Evolutionary conservation across 306 rosid species (phyloP).

Genomic region (Canavalia gladiata): DNA sequence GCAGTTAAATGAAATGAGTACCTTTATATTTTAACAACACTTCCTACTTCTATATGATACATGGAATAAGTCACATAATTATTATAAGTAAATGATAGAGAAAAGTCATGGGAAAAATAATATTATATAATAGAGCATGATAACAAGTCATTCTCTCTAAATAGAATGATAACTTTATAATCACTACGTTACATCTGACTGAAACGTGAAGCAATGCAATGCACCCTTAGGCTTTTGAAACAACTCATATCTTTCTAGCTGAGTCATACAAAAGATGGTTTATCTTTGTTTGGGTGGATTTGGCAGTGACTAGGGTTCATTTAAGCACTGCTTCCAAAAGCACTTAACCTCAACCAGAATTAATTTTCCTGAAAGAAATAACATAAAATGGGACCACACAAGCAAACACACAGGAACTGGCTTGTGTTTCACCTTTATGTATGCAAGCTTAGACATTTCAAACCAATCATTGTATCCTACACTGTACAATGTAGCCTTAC

Average conservation of each 20-base stretch:
- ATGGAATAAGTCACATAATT: neutral
- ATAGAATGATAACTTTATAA: conserved; percentile 19
- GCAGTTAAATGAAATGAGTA: neutral
- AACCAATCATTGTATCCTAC: conserved; percentile 44
- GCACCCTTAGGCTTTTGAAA: conserved; percentile 16
- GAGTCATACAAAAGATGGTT: conserved; percentile 14
- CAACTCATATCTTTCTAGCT: neutral
- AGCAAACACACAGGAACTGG: neutral
- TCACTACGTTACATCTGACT: conserved; percentile 11
- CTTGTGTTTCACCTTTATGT: neutral
- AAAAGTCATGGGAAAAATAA: neutral
- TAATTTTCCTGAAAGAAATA: conserved; percentile 18
- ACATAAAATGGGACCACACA: conserved; percentile 33
- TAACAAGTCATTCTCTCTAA: neutral
- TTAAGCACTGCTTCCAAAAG: conserved; percentile 42
- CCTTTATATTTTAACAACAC: neutral
- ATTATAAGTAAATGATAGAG: neutral
- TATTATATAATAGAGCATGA: neutral
- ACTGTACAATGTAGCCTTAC: neutral
- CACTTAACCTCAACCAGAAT: conserved; percentile 16
- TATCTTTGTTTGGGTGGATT: conserved; percentile 9
- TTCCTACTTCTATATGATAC: neutral
- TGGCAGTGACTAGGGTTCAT: conserved; percentile 34
- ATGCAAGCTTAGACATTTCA: conserved; percentile 35
- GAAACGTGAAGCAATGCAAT: conserved; percentile 43